A percentile compares a stretch with the other conserved stretches of the same genome.
Conservation (phyloP, 192 early-diverging fungal species). For the Coemansia guatemalensis region DNA sequence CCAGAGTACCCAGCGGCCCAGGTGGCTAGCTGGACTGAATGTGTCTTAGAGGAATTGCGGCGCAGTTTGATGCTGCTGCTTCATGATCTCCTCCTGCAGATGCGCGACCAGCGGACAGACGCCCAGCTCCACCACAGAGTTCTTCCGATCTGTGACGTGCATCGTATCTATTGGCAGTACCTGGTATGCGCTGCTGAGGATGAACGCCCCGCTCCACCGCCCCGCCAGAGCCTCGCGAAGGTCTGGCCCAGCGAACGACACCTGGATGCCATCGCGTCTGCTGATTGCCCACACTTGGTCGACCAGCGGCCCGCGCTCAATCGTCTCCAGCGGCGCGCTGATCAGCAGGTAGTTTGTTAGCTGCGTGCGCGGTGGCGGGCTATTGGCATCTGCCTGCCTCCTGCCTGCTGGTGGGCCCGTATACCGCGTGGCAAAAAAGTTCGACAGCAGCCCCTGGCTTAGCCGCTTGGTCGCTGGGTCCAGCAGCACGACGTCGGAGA, state of each 20-base stretch:
- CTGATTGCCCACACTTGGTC: conserved; percentile 23
- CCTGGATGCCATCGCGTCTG: conserved; percentile 23
- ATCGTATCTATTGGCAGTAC: conserved; percentile 44
- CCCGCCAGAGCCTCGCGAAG: conserved; percentile 21
- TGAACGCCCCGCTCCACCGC: conserved; percentile 33
- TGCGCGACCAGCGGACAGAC: conserved; percentile 27
- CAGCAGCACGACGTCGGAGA: conserved; percentile 28
- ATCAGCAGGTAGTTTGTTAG: conserved; percentile 26
- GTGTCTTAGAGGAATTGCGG: neutral
- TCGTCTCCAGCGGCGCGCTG: conserved; percentile 26
- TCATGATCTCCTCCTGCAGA: conserved; percentile 19
- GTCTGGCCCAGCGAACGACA: conserved; percentile 26
- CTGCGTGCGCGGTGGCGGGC: conserved; percentile 2
- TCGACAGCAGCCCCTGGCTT: conserved; percentile 36
- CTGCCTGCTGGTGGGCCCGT: neutral
- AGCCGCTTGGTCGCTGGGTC: conserved; percentile 26
- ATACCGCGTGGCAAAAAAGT: conserved; percentile 29
- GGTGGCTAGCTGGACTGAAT: neutral
- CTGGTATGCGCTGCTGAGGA: conserved; percentile 19
- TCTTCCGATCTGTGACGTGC: conserved; percentile 30
- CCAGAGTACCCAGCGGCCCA: neutral
- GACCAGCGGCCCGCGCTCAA: conserved; percentile 15
- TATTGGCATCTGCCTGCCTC: neutral
- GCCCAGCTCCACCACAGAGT: conserved; percentile 21
- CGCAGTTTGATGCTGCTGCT: conserved; percentile 1